Base-by-base conservation (phyloP, 1,139 yeast species). In the Blastobotrys illinoisensis region DNA sequence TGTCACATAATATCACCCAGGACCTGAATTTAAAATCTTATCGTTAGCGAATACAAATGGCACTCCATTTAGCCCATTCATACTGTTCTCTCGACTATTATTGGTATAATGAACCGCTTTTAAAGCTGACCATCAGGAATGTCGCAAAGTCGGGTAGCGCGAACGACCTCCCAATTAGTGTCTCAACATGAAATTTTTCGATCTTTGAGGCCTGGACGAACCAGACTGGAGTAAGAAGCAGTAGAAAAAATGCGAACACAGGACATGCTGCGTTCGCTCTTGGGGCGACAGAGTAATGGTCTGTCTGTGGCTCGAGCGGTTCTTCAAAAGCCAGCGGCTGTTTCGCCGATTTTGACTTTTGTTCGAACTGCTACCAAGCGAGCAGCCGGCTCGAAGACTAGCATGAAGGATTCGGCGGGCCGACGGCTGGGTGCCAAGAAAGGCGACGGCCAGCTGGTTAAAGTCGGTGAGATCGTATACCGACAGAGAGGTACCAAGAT, bases 401-500 rank as follows among this genome's bases (percentile, higher is more conserved):
- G 87, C 62, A 91, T 88, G 81, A 86, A 88, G 70, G 97, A 91
- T 71, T 91, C 99, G 19, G 91, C 93, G 3, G 99, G 99, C 76
- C 83, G 96, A 72, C 79, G 98, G 68, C 76, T 93, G 54, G 99
- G 99, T 32, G 88, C 95, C 44, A 93, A 93, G 73, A 87, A 80
- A 52, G 81, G 86, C 60, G 97, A 91, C 64, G 86, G 87, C 48
- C 79, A 82, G 66, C 62, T 57, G 36, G 88, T 85, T 1, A 78
- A 79, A 53, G 83, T 88, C 0, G 98, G 98, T n/a, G 88, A 90
- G 67, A 91, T 93, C 63, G 79, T 93, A 48, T 83, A 88, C 83
- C 83, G 98, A 71, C 99, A 93, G 69, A 81, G 98, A 69, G 99
- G 99, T 66, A 90, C 99, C n/a, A 85, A 82, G 65, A 87, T 91